A percentile compares a stretch with the other conserved stretches of the same genome.
Conservation (phyloP, 345 rosid species). For the Camelina sativa region DNA sequence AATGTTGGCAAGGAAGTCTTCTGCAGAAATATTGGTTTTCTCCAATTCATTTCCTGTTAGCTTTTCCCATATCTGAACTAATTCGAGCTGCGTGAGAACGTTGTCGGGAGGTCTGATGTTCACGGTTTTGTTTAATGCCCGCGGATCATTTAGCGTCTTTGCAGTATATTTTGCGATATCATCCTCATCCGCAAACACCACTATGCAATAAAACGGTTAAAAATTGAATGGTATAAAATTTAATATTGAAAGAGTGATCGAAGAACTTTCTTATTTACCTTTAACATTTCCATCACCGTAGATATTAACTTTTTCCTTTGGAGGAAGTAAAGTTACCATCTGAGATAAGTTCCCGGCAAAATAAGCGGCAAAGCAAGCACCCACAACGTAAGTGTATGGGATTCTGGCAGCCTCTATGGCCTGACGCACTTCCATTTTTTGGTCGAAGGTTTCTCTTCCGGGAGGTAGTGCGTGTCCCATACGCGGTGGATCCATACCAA, state of each 20-base stretch:
- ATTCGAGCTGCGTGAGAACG: constrained; percentile 60
- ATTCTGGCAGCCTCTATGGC: constrained; percentile 80
- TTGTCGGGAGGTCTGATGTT: constrained; percentile 61
- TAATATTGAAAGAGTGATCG: background rate
- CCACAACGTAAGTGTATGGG: constrained; percentile 73
- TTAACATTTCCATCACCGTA: constrained; percentile 80
- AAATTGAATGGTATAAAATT: background rate
- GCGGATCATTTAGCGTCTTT: constrained; percentile 69
- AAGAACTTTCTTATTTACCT: constrained; percentile 39
- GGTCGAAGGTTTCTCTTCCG: constrained; percentile 75
- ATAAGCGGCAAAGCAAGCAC: constrained; percentile 83
- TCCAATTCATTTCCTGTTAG: constrained; percentile 53
- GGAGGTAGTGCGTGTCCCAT: constrained; percentile 84
- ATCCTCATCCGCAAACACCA: constrained; percentile 66
- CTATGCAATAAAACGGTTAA: constrained; percentile 37
- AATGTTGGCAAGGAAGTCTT: constrained; percentile 69
- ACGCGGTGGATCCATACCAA: constrained; percentile 80
- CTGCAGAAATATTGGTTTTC: constrained; percentile 50
- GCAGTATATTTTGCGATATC: constrained; percentile 70
- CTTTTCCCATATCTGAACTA: constrained; percentile 75
- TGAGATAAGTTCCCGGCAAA: constrained; percentile 77
- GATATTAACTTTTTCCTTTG: constrained; percentile 51
- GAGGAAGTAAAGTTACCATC: constrained; percentile 64
- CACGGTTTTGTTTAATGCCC: constrained; percentile 68
- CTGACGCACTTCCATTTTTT: constrained; percentile 75